Evolutionary conservation across 2,329 filamentous ascomycete genomes (phyloP), one percentile per base, ranked within the genome.

Genomic region (Cephalotrichum gorgonifer): DNA sequence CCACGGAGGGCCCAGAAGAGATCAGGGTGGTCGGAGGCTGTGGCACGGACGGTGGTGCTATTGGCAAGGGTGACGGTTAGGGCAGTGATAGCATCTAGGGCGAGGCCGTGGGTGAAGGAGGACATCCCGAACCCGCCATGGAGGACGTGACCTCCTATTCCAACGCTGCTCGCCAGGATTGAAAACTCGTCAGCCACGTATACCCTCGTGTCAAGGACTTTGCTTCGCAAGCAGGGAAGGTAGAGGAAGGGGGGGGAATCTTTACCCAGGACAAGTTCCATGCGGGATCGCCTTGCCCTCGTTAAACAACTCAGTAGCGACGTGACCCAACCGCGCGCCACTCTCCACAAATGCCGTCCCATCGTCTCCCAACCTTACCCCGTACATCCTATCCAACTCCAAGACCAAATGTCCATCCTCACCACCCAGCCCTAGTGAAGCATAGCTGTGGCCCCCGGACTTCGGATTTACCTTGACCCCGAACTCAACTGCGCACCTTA

Each of bases 1-100:
- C 79, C 79, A 39, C 68, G 67, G 1, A 83, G 62, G 1, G 80
- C 81, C 80, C 79, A 85, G 63, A 78, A 84, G 1, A 85, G 64
- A 47, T 83, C 79, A 0, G 64, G 50, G 53, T 83, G 75, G 31
- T 71, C 52, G 0, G 56, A 57, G 0, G 64, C 66, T 3, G 66
- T 72, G 0, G 77, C 77, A 2, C 60, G 70, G 1, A 80, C 53
- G 14, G 72, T 55, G 14, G 67, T 51, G 2, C 78, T 77, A 14
- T 60, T 57, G 1, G 69, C 73, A 6, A 72, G 76, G 12, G 84
- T 67, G 1, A 80, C 75, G 6, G 58, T 65, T 4, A 61, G 62
- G 14, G 61, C 60, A 7, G 58, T 53, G 27, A 68, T 60, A 56
- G 58, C 62, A 54, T 69, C 66, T 1, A 65, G 55, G 1, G 65